A percentile compares a stretch with the other conserved stretches of the same genome.
Evolutionary conservation across 371 early-diverging fungal species (phyloP).

Genomic region (Dentiscutata heterogama): DNA sequence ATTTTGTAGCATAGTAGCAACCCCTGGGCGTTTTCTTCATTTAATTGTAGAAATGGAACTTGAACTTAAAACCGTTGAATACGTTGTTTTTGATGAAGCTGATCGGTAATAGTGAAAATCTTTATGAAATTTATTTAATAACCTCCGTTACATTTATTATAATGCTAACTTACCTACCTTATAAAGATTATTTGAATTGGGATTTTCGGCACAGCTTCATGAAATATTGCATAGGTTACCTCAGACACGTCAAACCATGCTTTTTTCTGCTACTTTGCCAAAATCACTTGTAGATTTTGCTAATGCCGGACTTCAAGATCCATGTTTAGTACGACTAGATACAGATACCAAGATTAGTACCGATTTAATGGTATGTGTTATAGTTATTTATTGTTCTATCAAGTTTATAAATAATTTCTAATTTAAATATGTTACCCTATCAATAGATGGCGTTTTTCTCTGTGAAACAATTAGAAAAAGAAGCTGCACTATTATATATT

Average conservation of each 20-base stretch:
- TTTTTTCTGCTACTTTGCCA: constrained; percentile 97
- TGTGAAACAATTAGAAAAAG: constrained; percentile 87
- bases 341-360: constrained; percentile 92
- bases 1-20: constrained; percentile 85
- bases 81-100: constrained; percentile 99
- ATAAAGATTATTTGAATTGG: constrained; percentile 92
- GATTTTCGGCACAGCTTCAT: constrained; percentile 95
- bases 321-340: constrained; percentile 92
- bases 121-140: not conserved
- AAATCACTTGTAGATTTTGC: constrained; percentile 94
- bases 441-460: constrained; percentile 85
- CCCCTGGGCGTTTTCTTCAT: constrained; percentile 98
- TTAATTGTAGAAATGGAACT: constrained; percentile 95
- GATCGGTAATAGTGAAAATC: constrained; percentile 73
- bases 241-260: constrained; percentile 84
- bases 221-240: constrained; percentile 92
- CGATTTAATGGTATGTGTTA: constrained; percentile 83
- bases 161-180: not conserved
- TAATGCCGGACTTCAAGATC: constrained; percentile 94
- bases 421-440: not conserved
- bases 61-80: constrained; percentile 89
- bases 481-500: constrained; percentile 88
- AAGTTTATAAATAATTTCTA: not conserved
- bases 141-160: not conserved
- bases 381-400: not conserved